phyloP scores from a whole-genome alignment of 176 grass and related monocot species.

The bread wheat (Triticum aestivum) region IWGSC_CS_RefSeq_v2.1 NC_057806.1:675509589-675510088 shows the following conservation, averaged over 20 bases:
- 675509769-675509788: too few relatives aligned
- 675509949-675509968: neutral
- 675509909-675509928: conserved; percentile 4
- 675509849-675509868: neutral
- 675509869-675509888: neutral
- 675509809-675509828: too few relatives aligned
- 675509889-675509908: neutral
- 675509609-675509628: too few relatives aligned
- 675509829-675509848: neutral
- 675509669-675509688: too few relatives aligned
- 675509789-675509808: too few relatives aligned
- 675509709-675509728: too few relatives aligned
- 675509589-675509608: too few relatives aligned
- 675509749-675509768: too few relatives aligned
- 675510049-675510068: neutral
- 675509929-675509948: neutral
- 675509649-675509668: too few relatives aligned
- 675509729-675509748: too few relatives aligned
- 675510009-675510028: neutral
- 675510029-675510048: neutral
- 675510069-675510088: neutral
- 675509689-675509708: too few relatives aligned
- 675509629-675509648: too few relatives aligned
- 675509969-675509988: neutral
- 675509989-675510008: neutral